These are phyloP conservation scores for Aspergillus latus DNA, from an alignment of 2,329 filamentous ascomycete genomes.

Conservation along the genomic window DNA sequence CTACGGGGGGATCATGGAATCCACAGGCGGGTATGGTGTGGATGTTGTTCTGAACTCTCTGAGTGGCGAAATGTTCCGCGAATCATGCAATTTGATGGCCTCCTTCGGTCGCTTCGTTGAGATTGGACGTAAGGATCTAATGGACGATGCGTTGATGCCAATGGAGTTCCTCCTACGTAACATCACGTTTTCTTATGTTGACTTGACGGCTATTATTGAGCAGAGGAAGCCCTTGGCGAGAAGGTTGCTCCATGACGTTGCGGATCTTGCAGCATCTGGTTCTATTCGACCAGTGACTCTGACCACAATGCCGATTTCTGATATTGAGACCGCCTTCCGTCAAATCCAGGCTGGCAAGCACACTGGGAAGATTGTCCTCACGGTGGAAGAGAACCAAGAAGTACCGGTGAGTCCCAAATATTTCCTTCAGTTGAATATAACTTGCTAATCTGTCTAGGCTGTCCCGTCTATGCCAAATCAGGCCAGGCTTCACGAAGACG, in stretches of 20 bases:
- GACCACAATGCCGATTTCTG: constrained; percentile 26
- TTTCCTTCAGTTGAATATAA: too few species aligned
- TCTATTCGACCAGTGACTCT: constrained; percentile 33
- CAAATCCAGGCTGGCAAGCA: constrained; percentile 38
- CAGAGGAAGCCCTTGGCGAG: constrained; percentile 5
- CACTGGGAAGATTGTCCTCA: constrained; percentile 42
- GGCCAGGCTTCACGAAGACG: not conserved
- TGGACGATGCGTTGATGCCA: constrained; percentile 15
- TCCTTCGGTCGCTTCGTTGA: constrained; percentile 31
- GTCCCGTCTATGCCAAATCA: constrained; percentile 7
- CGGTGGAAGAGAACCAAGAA: constrained; percentile 7
- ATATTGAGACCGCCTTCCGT: constrained; percentile 30
- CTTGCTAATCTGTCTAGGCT: not conserved
- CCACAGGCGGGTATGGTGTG: constrained; percentile 26
- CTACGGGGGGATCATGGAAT: constrained; percentile 18
- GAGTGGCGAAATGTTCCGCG: constrained; percentile 26
- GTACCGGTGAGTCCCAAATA: constrained; percentile 4
- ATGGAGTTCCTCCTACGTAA: constrained; percentile 20
- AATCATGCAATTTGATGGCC: constrained; percentile 25
- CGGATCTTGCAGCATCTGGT: constrained; percentile 14
- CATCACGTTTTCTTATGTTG: constrained; percentile 16
- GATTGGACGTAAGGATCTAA: constrained; percentile 14
- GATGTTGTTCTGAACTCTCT: constrained; percentile 32
- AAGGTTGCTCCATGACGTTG: constrained; percentile 6
- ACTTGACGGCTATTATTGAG: constrained; percentile 11